Conservation (phyloP, 306 rosid species). For the Purshia tridentata region DNA sequence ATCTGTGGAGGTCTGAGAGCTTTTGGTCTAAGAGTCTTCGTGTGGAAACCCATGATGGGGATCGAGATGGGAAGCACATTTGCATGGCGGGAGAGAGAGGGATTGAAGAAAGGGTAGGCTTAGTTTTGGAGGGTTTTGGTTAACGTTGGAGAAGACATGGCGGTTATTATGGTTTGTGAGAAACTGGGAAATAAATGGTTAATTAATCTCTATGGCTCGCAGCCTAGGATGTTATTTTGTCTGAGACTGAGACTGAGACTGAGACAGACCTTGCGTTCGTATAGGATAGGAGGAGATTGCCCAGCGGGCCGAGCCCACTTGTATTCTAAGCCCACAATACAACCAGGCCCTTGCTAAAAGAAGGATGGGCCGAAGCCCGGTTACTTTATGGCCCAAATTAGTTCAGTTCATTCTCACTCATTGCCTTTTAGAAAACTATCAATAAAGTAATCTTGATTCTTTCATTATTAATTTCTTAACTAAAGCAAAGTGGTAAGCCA, state of each 20-base stretch:
- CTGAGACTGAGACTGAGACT: neutral
- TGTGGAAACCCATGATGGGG: slow-evolving; percentile 72
- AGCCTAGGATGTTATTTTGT: neutral
- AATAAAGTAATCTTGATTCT: neutral
- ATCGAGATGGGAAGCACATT: slow-evolving; percentile 43
- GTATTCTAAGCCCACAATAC: neutral
- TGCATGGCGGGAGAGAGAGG: slow-evolving; percentile 35
- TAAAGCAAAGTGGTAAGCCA: neutral
- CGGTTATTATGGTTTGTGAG: neutral
- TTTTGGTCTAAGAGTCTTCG: slow-evolving; percentile 71
- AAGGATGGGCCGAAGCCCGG: neutral
- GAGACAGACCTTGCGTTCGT: neutral
- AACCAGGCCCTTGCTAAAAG: neutral
- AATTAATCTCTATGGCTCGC: too few relatives aligned
- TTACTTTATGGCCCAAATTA: neutral
- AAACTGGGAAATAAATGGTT: neutral
- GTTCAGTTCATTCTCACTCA: neutral
- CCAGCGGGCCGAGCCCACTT: neutral
- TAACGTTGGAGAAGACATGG: slow-evolving; percentile 5
- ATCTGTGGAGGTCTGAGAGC: slow-evolving; percentile 60
- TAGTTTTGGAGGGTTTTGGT: neutral
- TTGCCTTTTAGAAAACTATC: neutral
- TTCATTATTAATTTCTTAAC: neutral
- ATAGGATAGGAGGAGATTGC: neutral
- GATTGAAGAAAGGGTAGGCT: neutral